Conservation (phyloP, 2,329 filamentous ascomycete species). For the Emergomyces pasteurianus region DNA sequence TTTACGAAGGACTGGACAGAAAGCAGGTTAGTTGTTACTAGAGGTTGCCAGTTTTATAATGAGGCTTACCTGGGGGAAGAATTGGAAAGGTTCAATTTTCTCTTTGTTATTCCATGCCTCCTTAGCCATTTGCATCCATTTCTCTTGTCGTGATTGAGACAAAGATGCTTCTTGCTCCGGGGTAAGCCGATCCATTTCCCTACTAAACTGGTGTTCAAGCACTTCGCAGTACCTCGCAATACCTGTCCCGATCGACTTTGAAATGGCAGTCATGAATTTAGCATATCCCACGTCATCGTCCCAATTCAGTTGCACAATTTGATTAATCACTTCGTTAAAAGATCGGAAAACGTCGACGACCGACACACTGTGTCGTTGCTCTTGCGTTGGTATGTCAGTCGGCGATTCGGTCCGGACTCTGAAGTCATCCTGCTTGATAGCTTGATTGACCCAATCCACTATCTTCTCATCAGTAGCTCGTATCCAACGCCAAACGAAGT, state of each 20-base stretch:
- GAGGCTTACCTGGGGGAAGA: constrained; percentile 67
- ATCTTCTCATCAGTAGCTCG: constrained; percentile 66
- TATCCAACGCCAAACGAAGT: constrained; percentile 96
- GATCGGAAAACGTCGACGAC: constrained; percentile 87
- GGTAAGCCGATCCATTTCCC: constrained; percentile 86
- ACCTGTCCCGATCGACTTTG: constrained; percentile 71
- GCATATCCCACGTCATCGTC: constrained; percentile 87
- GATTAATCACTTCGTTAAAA: constrained; percentile 84
- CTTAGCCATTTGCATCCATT: constrained; percentile 84
- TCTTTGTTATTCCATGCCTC: constrained; percentile 88
- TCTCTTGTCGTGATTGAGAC: constrained; percentile 74
- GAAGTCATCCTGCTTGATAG: constrained; percentile 83
- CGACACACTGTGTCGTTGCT: constrained; percentile 83
- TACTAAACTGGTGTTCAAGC: constrained; percentile 70
- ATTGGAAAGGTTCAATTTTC: constrained; percentile 92
- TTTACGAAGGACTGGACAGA: constrained; percentile 74
- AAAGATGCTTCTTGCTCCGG: constrained; percentile 73
- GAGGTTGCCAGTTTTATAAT: constrained; percentile 6
- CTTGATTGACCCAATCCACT: constrained; percentile 73
- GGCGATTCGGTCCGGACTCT: constrained; percentile 56
- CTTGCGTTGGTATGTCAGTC: constrained; percentile 55
- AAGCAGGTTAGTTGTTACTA: constrained; percentile 13
- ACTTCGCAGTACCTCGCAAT: constrained; percentile 85
- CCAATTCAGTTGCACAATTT: constrained; percentile 79
- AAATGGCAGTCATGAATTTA: constrained; percentile 89